phyloP scores from a whole-genome alignment of 179 eudicot genomes.

The Gypsophila paniculata region DNA sequence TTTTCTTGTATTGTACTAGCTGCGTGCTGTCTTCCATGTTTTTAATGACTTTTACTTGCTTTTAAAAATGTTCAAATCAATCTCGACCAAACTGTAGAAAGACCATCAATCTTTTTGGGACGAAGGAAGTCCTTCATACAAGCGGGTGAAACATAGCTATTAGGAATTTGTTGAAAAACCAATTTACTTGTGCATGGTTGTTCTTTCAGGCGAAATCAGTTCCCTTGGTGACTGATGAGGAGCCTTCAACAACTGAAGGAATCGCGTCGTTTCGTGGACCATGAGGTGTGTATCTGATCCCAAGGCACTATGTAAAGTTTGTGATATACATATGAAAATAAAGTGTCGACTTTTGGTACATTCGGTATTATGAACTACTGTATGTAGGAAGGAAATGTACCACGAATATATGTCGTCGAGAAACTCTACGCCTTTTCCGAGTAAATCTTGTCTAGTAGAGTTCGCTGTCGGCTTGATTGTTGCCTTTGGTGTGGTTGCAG shows the following conservation, averaged over 20 bases:
- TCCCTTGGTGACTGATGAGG: slow-evolving; percentile 53
- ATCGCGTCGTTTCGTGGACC: slow-evolving; percentile 38
- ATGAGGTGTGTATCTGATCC: slow-evolving; percentile 16
- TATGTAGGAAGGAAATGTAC: not conserved
- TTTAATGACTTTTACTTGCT: not conserved
- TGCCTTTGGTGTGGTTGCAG: not conserved
- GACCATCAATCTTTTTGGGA: not conserved
- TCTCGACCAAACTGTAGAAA: not conserved
- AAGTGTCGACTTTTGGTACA: not conserved
- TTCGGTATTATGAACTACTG: not conserved
- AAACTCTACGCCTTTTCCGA: not conserved
- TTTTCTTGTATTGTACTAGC: too few species aligned
- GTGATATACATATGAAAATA: slow-evolving; percentile 9
- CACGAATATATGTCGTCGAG: not conserved
- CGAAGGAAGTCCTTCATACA: not conserved
- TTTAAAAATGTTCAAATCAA: not conserved
- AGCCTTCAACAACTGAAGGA: slow-evolving; percentile 32
- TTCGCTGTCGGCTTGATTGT: not conserved
- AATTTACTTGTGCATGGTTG: not conserved
- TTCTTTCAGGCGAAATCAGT: slow-evolving; percentile 62
- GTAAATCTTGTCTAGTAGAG: too few species aligned
- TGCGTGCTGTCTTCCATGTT: too few species aligned
- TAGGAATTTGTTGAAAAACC: not conserved
- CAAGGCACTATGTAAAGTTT: not conserved
- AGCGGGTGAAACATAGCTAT: not conserved